These are phyloP conservation scores for Elaeagnus macrophylla DNA, from an alignment of 306 rosid species.

Conservation along the genomic window DNA sequence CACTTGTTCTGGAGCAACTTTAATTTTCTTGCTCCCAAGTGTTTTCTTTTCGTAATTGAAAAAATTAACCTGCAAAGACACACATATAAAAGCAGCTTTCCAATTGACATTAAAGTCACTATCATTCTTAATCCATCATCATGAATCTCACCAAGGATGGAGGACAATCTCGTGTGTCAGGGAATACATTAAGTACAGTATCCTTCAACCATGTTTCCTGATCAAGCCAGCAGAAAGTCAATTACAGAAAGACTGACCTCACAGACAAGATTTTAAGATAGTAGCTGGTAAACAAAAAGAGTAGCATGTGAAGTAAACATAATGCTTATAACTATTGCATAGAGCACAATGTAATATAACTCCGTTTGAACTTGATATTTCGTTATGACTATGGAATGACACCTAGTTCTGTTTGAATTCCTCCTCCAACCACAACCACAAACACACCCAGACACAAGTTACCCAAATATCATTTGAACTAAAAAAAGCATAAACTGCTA, in stretches of 20 bases:
- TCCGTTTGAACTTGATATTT: no score
- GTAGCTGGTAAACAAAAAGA: conserved; percentile 14
- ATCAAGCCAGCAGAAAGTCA: conserved; percentile 44
- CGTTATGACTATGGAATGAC: no score
- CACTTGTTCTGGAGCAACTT: conserved; percentile 31
- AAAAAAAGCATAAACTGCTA: no score
- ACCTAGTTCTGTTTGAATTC: no score
- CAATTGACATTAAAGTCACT: conserved; percentile 17
- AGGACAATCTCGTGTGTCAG: conserved; percentile 67
- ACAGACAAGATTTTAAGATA: conserved; percentile 22
- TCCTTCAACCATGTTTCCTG: conserved; percentile 97
- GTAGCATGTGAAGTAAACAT: conserved; percentile 7
- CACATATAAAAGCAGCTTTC: conserved; percentile 14
- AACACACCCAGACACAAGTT: no score
- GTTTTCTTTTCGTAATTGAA: conserved; percentile 55
- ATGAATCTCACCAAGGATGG: conserved; percentile 70
- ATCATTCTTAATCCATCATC: conserved; percentile 12
- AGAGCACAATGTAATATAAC: conserved; percentile 1
- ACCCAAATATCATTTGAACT: no score
- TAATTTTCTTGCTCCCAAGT: conserved; percentile 45
- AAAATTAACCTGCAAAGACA: conserved; percentile 63
- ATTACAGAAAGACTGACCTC: conserved; percentile 35
- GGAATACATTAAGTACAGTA: conserved; percentile 59
- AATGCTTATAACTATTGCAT: not conserved
- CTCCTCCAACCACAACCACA: no score